These are phyloP conservation scores for Tolypocladium sp. DNA, from an alignment of 2,329 filamentous ascomycete species.

Conservation along the genomic window DNA sequence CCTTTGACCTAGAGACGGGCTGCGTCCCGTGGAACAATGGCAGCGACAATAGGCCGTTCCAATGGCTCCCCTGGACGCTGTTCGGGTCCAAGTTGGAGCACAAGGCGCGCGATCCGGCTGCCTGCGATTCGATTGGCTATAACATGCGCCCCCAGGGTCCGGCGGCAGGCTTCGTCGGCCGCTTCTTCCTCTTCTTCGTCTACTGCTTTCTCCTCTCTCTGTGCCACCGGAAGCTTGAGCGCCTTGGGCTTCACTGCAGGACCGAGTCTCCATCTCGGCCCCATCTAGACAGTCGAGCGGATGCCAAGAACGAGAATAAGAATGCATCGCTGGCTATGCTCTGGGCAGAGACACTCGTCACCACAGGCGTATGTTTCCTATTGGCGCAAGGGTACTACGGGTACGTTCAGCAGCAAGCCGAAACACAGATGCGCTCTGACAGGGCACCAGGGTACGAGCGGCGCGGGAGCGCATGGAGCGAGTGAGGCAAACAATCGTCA, in stretches of 20 bases:
- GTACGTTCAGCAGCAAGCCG: conserved; percentile 4
- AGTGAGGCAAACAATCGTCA: conserved; percentile 6
- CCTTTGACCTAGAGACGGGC: neutral
- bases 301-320: neutral
- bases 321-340: neutral
- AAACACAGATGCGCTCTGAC: neutral
- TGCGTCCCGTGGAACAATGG: neutral
- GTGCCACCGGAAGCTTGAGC: conserved; percentile 3
- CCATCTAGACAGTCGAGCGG: neutral
- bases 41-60: neutral
- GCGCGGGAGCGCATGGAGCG: conserved; percentile 13
- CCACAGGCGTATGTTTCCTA: conserved; percentile 5
- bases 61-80: neutral
- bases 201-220: conserved; percentile 6
- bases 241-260: conserved; percentile 2
- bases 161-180: neutral
- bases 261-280: neutral
- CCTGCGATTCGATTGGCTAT: conserved; percentile 9
- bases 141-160: neutral
- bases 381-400: conserved; percentile 11
- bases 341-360: conserved; percentile 7
- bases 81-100: conserved; percentile 12
- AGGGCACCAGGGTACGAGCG: conserved; percentile 5
- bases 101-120: conserved; percentile 9
- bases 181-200: conserved; percentile 4